Conservation (phyloP, 257 asterid genomes). For the Pogostemon cablin region DNA sequence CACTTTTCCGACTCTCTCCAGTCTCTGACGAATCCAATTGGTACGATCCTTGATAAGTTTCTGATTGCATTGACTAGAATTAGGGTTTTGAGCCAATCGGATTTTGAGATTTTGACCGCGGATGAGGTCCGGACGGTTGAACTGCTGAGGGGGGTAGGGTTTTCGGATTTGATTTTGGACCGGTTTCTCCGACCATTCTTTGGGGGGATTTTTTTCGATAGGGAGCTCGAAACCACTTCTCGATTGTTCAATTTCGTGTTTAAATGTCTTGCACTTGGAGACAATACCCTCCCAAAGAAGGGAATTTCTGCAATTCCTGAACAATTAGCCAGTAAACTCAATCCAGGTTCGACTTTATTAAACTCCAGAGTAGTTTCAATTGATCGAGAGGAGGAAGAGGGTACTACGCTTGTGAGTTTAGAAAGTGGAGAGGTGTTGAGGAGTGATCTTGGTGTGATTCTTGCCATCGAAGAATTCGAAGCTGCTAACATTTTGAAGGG, state of each 20-base stretch:
- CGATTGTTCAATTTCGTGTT: slow-evolving; percentile 82
- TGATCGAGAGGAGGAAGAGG: slow-evolving; percentile 37
- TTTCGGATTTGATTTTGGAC: slow-evolving; percentile 73
- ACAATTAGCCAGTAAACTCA: slow-evolving; percentile 69
- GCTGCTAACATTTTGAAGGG: slow-evolving; percentile 61
- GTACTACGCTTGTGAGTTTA: slow-evolving; percentile 40
- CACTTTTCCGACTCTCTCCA: slow-evolving; percentile 63
- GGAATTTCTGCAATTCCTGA: slow-evolving; percentile 88
- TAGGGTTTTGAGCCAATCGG: slow-evolving; percentile 57
- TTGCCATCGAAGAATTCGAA: slow-evolving; percentile 79
- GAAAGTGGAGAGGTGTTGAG: slow-evolving; percentile 54
- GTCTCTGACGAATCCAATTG: slow-evolving; percentile 74
- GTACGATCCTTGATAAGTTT: slow-evolving; percentile 62
- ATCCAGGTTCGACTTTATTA: slow-evolving; percentile 46
- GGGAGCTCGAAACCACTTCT: slow-evolving; percentile 83
- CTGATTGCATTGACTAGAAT: slow-evolving; percentile 71
- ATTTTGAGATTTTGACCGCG: slow-evolving; percentile 60
- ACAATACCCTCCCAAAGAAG: slow-evolving; percentile 76
- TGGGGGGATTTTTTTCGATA: slow-evolving; percentile 87
- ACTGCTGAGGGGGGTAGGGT: slow-evolving; percentile 60
- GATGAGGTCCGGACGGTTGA: slow-evolving; percentile 61
- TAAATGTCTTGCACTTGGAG: slow-evolving; percentile 82
- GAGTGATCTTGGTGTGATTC: slow-evolving; percentile 69
- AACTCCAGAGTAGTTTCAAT: slow-evolving; percentile 61
- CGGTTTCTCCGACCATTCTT: slow-evolving; percentile 84